A percentile compares a stretch with the other conserved stretches of the same genome.
Conservation (phyloP, 164 flowering plant genomes). For the Pachysandra terminalis region DNA sequence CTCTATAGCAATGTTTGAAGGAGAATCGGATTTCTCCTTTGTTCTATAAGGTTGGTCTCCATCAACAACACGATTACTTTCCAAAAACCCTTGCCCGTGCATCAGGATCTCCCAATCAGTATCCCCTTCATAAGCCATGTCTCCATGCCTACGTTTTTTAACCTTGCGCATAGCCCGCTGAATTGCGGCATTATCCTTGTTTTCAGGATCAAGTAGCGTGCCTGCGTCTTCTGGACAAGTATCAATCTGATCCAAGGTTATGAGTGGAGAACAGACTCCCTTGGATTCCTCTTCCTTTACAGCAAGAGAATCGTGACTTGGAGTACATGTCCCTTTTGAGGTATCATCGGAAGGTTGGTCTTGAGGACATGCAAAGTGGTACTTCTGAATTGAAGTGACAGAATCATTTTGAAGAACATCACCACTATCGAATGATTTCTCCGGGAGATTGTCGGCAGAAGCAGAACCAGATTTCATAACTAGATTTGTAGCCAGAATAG, state of each 20-base stretch:
- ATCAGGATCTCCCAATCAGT: conserved; percentile 73
- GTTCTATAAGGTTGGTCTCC: conserved; percentile 27
- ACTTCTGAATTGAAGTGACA: not conserved
- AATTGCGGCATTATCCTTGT: conserved; percentile 29
- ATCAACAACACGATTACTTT: conserved; percentile 25
- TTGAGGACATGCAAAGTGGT: conserved; percentile 5
- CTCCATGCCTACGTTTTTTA: conserved; percentile 70
- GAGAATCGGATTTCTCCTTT: conserved; percentile 40
- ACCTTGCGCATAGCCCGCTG: conserved; percentile 53
- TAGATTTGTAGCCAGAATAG: conserved; percentile 6
- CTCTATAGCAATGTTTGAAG: conserved; percentile 32
- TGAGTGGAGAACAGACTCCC: conserved; percentile 31
- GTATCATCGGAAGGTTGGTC: conserved; percentile 19
- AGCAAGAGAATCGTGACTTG: conserved; percentile 20
- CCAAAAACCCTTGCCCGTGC: conserved; percentile 45
- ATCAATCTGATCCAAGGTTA: conserved; percentile 28
- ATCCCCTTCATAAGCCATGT: conserved; percentile 99
- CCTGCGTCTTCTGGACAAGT: conserved; percentile 39
- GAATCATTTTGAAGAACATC: conserved; percentile 3
- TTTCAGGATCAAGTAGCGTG: conserved; percentile 32
- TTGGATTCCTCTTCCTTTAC: conserved; percentile 29
- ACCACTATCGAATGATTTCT: conserved; percentile 9
- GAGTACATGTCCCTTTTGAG: conserved; percentile 18
- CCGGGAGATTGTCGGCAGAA: conserved; percentile 11
- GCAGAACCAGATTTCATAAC: conserved; percentile 9